phyloP scores from a whole-genome alignment of 768 basidiomycete genomes.

The Lactarius deliciosus region DNA sequence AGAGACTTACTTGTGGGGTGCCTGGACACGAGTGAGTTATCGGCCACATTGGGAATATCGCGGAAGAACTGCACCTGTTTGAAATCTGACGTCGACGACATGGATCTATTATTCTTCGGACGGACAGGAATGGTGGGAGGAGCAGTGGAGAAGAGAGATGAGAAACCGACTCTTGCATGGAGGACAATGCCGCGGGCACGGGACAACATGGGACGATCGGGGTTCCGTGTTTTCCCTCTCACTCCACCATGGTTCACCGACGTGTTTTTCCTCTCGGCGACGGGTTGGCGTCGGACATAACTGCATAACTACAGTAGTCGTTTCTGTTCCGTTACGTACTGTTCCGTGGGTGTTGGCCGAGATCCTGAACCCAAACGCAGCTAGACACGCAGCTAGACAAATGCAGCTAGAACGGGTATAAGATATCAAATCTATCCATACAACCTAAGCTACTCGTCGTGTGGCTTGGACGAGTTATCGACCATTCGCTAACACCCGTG shows the following conservation, averaged over 20 bases:
- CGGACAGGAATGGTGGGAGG: conserved; percentile 18
- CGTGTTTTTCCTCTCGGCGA: neutral
- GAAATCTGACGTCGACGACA: conserved; percentile 35
- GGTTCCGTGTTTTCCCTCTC: conserved; percentile 16
- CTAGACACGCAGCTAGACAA: neutral
- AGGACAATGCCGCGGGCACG: conserved; percentile 7
- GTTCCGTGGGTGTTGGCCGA: neutral
- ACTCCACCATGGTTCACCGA: neutral
- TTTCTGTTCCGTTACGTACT: neutral
- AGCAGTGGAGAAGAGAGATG: conserved; percentile 10
- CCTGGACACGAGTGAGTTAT: conserved; percentile 34
- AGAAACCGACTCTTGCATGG: conserved; percentile 1
- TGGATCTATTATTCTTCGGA: conserved; percentile 27
- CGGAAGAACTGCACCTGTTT: conserved; percentile 35
- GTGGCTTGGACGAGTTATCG: conserved; percentile 31
- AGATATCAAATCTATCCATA: conserved; percentile 13
- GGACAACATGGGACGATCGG: conserved; percentile 27
- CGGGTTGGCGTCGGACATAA: conserved; percentile 2
- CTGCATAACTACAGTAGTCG: neutral
- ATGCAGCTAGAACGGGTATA: conserved; percentile 16
- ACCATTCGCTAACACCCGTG: conserved; percentile 38
- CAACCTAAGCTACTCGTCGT: neutral
- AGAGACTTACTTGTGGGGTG: conserved; percentile 49
- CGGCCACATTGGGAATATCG: conserved; percentile 4
- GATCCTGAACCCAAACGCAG: neutral